Conservation (phyloP, 2,329 filamentous ascomycete genomes). For the Talaromyces sp. region DNA sequence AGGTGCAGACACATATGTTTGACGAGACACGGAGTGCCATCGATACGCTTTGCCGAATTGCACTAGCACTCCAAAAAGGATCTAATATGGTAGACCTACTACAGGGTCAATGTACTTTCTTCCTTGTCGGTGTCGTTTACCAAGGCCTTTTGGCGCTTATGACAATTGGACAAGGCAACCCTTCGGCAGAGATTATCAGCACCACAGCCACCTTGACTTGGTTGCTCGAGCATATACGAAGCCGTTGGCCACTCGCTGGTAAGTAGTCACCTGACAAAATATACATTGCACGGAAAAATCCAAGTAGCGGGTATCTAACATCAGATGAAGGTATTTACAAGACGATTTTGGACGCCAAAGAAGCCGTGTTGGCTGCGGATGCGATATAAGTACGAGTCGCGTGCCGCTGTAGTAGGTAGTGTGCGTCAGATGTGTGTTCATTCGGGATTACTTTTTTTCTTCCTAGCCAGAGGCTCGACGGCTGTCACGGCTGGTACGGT, state of each 20-base stretch:
- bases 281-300: not conserved
- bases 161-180: conserved; percentile 12
- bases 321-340: conserved; percentile 2
- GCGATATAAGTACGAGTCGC: not conserved
- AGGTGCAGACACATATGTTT: conserved; percentile 8
- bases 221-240: conserved; percentile 8
- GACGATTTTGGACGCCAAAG: conserved; percentile 8
- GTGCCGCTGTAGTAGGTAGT: not conserved
- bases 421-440: too few relatives aligned
- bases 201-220: not conserved
- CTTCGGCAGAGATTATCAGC: not conserved
- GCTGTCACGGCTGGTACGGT: not conserved
- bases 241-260: conserved; percentile 12
- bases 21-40: conserved; percentile 10
- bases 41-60: conserved; percentile 13
- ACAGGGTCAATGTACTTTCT: conserved; percentile 12
- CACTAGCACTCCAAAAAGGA: not conserved
- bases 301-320: not conserved
- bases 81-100: conserved; percentile 6
- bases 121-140: conserved; percentile 3
- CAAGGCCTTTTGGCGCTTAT: conserved; percentile 2
- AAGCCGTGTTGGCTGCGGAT: not conserved
- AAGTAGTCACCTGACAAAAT: not conserved
- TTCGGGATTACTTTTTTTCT: too few relatives aligned
- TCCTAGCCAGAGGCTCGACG: not conserved